Conservation (phyloP, 768 basidiomycete genomes). For the Udeniomyces megalosporus region DNA sequence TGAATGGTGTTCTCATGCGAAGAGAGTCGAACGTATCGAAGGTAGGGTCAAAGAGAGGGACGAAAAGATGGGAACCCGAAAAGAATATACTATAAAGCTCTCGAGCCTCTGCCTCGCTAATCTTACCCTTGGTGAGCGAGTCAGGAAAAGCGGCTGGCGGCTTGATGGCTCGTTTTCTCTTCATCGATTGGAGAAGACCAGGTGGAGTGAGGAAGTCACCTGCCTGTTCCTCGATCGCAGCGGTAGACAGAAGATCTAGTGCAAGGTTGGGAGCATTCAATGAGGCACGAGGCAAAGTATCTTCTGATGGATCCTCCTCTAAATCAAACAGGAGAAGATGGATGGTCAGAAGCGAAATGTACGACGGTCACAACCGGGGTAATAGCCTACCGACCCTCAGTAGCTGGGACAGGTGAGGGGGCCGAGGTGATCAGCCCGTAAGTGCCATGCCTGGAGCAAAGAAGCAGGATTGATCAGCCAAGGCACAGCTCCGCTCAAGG, state of each 20-base stretch:
- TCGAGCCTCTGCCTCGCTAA: conserved; percentile 67
- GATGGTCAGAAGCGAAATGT: conserved; percentile 36
- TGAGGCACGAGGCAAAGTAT: conserved; percentile 63
- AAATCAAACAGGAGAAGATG: conserved; percentile 47
- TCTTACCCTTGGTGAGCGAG: conserved; percentile 51
- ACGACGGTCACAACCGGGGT: conserved; percentile 36
- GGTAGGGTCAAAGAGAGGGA: conserved; percentile 78
- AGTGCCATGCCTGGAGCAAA: conserved; percentile 42
- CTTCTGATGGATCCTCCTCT: conserved; percentile 71
- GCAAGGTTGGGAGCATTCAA: conserved; percentile 89
- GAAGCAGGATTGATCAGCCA: conserved; percentile 17
- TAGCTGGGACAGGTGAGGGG: not conserved
- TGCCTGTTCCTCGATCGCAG: conserved; percentile 56
- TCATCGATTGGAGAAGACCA: conserved; percentile 17
- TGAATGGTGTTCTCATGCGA: conserved; percentile 81
- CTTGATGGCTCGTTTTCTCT: conserved; percentile 26
- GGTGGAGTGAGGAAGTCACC: conserved; percentile 23
- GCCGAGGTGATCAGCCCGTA: conserved; percentile 51
- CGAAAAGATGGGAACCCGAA: conserved; percentile 88
- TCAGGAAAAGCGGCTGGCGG: conserved; percentile 30
- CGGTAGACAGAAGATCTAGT: conserved; percentile 81
- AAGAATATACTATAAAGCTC: conserved; percentile 92
- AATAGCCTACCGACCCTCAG: conserved; percentile 23
- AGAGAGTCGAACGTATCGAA: conserved; percentile 89
- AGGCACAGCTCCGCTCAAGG: conserved; percentile 14